Evolutionary conservation across 371 early-diverging fungal genomes (phyloP).

Genomic region (Homolaphlyctis polyrhiza): DNA sequence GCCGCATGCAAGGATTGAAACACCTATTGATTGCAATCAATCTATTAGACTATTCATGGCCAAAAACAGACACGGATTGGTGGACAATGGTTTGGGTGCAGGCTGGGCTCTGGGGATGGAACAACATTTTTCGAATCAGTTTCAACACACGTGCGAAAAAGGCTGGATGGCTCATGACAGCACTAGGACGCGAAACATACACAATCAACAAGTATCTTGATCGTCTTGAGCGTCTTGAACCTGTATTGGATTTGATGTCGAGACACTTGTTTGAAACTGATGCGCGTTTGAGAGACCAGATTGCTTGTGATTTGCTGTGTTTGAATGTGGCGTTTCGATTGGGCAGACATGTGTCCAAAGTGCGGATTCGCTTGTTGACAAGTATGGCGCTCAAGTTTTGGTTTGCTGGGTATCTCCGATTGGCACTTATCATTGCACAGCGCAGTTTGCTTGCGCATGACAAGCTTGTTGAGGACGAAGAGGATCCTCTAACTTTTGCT

Average conservation of each 20-base stretch:
- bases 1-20: neutral
- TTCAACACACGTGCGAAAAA: neutral
- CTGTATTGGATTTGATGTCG: constrained; percentile 6
- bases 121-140: neutral
- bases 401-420: constrained; percentile 2
- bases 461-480: constrained; percentile 1
- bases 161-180: neutral
- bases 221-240: constrained; percentile 6
- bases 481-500: constrained; percentile 2
- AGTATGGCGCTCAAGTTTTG: constrained; percentile 8
- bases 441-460: neutral
- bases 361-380: neutral
- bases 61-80: constrained; percentile 8
- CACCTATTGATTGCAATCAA: constrained; percentile 3
- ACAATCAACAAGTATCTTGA: constrained; percentile 3
- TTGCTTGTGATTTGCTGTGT: constrained; percentile 2
- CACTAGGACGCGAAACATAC: neutral
- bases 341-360: constrained; percentile 5
- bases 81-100: neutral
- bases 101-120: neutral
- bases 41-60: constrained; percentile 3
- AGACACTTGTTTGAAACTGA: constrained; percentile 8
- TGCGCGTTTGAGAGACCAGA: constrained; percentile 9
- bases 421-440: neutral
- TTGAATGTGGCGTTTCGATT: constrained; percentile 6